phyloP scores from a whole-genome alignment of 495 filamentous ascomycete species.

The Terfezia boudieri region DNA sequence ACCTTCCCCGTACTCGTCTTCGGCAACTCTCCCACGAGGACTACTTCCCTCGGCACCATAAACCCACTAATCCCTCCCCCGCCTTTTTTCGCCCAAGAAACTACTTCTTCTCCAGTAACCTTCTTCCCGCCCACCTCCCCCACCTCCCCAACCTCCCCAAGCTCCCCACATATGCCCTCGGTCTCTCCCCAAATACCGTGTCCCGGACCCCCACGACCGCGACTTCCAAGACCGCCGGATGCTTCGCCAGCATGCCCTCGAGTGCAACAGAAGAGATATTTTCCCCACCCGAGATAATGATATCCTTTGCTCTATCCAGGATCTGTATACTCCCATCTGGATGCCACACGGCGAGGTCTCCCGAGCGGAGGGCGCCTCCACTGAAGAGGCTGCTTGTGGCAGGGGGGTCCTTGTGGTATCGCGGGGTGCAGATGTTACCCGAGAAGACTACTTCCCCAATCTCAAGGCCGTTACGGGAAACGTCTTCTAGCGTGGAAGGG shows the following conservation, averaged over 20 bases:
- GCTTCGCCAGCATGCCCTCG: constrained; percentile 74
- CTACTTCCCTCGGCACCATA: constrained; percentile 88
- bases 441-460: constrained; percentile 81
- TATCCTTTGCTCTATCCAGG: constrained; percentile 84
- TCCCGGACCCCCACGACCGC: constrained; percentile 80
- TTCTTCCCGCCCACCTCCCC: constrained; percentile 23
- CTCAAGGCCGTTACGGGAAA: constrained; percentile 59
- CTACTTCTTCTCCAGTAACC: constrained; percentile 46
- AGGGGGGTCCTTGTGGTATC: constrained; percentile 74
- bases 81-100: constrained; percentile 51
- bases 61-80: constrained; percentile 65
- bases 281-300: constrained; percentile 94
- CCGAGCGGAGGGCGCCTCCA: constrained; percentile 70
- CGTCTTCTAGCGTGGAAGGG: constrained; percentile 42
- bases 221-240: constrained; percentile 73
- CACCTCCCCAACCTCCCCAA: constrained; percentile 10
- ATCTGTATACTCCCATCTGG: constrained; percentile 79
- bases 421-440: constrained; percentile 81
- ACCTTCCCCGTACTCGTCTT: constrained; percentile 96
- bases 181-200: constrained; percentile 80
- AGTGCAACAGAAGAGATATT: constrained; percentile 90
- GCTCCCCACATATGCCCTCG: constrained; percentile 78
- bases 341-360: constrained; percentile 84
- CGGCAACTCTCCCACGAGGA: constrained; percentile 66
- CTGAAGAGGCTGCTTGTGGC: constrained; percentile 75